phyloP scores from a whole-genome alignment of 169 alveolate genomes.

The Cyclospora cayetanensis region DNA sequence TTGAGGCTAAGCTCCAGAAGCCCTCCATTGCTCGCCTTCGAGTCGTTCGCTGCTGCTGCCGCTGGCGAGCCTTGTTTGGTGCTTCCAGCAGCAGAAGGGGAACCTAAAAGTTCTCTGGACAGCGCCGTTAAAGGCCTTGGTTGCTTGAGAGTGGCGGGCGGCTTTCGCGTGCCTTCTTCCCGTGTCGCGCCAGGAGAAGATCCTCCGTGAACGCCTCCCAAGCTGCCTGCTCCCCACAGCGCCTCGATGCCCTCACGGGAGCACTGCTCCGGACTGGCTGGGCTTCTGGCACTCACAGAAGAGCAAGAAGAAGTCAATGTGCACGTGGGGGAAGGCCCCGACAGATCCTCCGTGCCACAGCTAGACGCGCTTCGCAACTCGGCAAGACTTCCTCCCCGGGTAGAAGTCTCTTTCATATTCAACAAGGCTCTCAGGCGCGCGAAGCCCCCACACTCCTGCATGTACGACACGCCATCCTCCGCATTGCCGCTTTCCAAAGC shows the following conservation, averaged over 20 bases:
- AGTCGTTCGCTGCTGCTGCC: not conserved
- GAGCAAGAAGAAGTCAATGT: conserved; percentile 3
- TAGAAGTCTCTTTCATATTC: not conserved
- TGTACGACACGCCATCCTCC: not conserved
- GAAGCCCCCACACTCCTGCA: too few species aligned
- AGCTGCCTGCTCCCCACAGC: not conserved
- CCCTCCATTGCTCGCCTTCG: not conserved
- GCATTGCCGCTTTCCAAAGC: not conserved
- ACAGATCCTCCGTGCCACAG: not conserved
- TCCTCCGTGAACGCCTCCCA: not conserved
- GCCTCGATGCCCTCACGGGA: not conserved
- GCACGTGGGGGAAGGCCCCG: conserved; percentile 12
- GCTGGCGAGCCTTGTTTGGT: not conserved
- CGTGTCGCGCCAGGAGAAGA: not conserved
- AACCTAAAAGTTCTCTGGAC: not conserved
- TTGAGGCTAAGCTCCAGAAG: not conserved
- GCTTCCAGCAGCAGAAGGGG: not conserved
- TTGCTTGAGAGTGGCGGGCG: too few species aligned
- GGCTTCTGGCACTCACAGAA: conserved; percentile 36
- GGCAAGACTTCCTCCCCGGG: not conserved
- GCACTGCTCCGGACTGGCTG: conserved; percentile 45
- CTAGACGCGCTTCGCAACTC: not conserved
- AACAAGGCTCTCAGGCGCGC: not conserved
- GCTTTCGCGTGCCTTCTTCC: not conserved
- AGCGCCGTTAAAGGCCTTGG: not conserved